Conservation (phyloP, 306 rosid genomes). For the Lathyrus aphaca region DNA sequence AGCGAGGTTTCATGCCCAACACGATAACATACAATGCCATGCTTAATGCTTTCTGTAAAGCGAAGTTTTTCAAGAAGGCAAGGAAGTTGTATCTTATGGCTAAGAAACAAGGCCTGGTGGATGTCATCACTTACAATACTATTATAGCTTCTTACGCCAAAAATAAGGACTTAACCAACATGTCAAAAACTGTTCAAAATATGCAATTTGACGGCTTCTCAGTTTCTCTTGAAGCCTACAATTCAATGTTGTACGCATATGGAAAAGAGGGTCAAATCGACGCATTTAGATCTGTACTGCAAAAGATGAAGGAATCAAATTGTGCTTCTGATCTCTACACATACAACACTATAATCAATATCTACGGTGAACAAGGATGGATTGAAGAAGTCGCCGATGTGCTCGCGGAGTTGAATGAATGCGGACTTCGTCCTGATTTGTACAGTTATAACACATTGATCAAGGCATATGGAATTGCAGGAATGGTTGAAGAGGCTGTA, state of each 20-base stretch:
- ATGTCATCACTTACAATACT: slow-evolving; percentile 83
- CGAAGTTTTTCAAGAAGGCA: slow-evolving; percentile 81
- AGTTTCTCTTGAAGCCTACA: slow-evolving; percentile 89
- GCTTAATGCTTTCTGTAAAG: slow-evolving; percentile 81
- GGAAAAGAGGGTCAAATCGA: slow-evolving; percentile 86
- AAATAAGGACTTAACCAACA: slow-evolving; percentile 67
- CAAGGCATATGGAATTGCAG: slow-evolving; percentile 92
- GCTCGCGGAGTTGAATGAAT: slow-evolving; percentile 67
- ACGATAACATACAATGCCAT: slow-evolving; percentile 73
- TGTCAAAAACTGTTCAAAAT: slow-evolving; percentile 61
- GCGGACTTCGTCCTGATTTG: slow-evolving; percentile 76
- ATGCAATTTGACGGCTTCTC: slow-evolving; percentile 88
- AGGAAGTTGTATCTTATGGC: slow-evolving; percentile 70
- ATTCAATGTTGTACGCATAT: slow-evolving; percentile 86
- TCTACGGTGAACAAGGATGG: slow-evolving; percentile 94
- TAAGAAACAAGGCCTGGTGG: slow-evolving; percentile 72
- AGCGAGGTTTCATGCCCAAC: slow-evolving; percentile 65
- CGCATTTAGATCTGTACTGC: slow-evolving; percentile 61
- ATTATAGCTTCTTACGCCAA: slow-evolving; percentile 78
- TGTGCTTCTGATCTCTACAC: slow-evolving; percentile 73
- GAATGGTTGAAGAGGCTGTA: slow-evolving; percentile 94
- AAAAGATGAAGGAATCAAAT: slow-evolving; percentile 69
- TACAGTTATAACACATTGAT: slow-evolving; percentile 88
- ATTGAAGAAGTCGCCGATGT: slow-evolving; percentile 69
- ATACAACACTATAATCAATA: slow-evolving; percentile 84